Evolutionary conservation across 1,284 basidiomycete species (phyloP), one percentile per base, ranked within the genome.

Genomic region (Ganoderma lucidum): DNA sequence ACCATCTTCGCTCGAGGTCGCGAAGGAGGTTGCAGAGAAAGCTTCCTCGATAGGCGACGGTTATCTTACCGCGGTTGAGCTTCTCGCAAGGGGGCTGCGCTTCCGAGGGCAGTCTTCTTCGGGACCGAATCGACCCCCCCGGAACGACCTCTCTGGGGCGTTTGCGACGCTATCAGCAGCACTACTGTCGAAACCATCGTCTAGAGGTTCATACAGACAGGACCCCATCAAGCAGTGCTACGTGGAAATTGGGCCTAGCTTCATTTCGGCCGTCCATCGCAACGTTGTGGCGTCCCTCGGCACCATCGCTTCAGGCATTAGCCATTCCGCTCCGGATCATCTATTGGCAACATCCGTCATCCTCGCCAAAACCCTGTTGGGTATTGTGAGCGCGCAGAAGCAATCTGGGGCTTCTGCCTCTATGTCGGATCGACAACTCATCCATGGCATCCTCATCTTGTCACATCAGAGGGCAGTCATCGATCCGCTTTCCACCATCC

Each of bases 401-500:
- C 62, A 56, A 10, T 39, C 58, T 14, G 60, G n/a, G 56, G 35
- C 39, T 28, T 19, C 64, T n/a, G 23, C 37, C n/a, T 23, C 59
- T 17, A 41, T 63, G n/a, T 60, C 63, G 19, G 71, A 76, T 35
- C 75, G 72, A 17, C 74, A 75, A 30, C 72, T 86, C 15, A 79
- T 91, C 28, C 80, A 80, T 67, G 79, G 80, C 42, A 84, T 92
- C 62, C 81, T 93, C 56, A 76, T 80, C 66, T 80, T 80, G 64
- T 88, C 89, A 8, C 80, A 81, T 44, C 79, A 85, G 39, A 80
- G 83, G n/a, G 76, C 86, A 3, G 80, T 88, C 35, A 83, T 92
- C 9, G 93, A 96, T 77, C 91, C 92, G 30, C 83, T 92, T 45
- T 94, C 93, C 30, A 89, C 90, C 56, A 93, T 89, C 58, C 93